phyloP scores from a whole-genome alignment of 1,284 basidiomycete genomes.

The Ustilago vetiveriae region DNA sequence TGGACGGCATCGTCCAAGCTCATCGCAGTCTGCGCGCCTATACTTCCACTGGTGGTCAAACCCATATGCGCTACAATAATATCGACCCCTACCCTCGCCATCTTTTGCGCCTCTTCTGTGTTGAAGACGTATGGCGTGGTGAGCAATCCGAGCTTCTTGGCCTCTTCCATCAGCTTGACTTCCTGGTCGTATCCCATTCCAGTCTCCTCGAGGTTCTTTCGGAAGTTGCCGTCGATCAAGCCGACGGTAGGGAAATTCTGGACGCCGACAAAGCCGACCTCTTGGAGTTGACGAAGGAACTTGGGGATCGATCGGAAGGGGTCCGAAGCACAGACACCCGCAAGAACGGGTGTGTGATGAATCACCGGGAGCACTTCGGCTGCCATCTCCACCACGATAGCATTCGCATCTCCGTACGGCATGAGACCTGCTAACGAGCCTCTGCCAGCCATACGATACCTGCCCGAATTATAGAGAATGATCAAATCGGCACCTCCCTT shows the following conservation, averaged over 20 bases:
- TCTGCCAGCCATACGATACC: conserved; percentile 44
- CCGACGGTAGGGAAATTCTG: conserved; percentile 51
- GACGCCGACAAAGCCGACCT: conserved; percentile 40
- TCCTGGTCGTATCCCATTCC: conserved; percentile 46
- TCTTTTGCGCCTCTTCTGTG: conserved; percentile 30
- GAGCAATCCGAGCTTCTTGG: conserved; percentile 32
- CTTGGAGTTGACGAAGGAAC: conserved; percentile 41
- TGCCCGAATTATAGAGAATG: conserved; percentile 47
- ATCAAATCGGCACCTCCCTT: conserved; percentile 45
- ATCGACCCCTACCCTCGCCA: conserved; percentile 38
- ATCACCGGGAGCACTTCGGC: conserved; percentile 39
- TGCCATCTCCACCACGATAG: conserved; percentile 45
- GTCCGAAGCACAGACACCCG: conserved; percentile 42
- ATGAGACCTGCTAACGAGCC: conserved; percentile 42
- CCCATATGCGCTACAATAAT: conserved; percentile 46
- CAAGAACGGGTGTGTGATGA: conserved; percentile 41
- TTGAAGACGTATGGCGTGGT: conserved; percentile 49
- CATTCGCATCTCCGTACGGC: conserved; percentile 49
- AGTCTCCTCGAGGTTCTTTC: conserved; percentile 46
- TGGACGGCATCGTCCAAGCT: conserved; percentile 37
- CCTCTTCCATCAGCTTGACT: conserved; percentile 36
- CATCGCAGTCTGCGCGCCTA: conserved; percentile 42
- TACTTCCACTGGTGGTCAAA: conserved; percentile 37
- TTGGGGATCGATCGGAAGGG: conserved; percentile 44
- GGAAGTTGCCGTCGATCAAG: conserved; percentile 46